Evolutionary conservation across 108 stramenopile genomes (phyloP), one percentile per base, ranked within the genome.

Genomic region (Parietichytrium sp.): DNA sequence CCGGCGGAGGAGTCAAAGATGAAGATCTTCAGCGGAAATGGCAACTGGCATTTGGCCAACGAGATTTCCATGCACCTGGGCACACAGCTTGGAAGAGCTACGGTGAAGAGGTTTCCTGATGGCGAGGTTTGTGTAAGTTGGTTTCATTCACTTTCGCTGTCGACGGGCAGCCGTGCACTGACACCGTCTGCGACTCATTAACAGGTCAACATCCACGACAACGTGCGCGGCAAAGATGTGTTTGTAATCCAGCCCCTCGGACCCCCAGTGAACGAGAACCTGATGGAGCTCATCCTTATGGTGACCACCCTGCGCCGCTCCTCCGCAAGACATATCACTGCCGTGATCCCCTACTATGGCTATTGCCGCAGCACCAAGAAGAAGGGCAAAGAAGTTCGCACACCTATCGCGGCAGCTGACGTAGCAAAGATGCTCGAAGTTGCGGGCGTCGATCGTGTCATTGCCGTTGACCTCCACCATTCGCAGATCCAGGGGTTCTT

Each of bases 371-470:
- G 97, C 85, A 97, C 98, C 47, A 87, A 97, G 79, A 97, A 99
- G 89, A 97, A 99, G 86, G 91, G 96, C 45, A 99, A 99, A 88
- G 96, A 94, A 93, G 86, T 93, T 95, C 47, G 90, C 96, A 48
- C 97, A 97, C 98, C 98, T 45, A 99, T 99, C 86, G 95, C 95
- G 23, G 98, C 98, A 38, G 98, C 98, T 0, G 98, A 99, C 85
- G 96, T 98, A 48, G 98, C 98, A 20, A 92, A 96, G 49, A 92
- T 99, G 78, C 92, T 99, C 79, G 97, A 99, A 87, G 93, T 96
- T 49, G 97, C 98, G 95, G 98, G 98, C 30, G 94, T 98, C 26
- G 98, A 99, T 85, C 91, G 97, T 49, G 95, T 99, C 61, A 95
- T 99, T 83, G 97, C 97, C 4, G 97, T 99, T 20, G 98, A 99